Percentiles rank a stretch among this genome's conserved stretches.
These are phyloP conservation scores for Solanum chilense DNA, from an alignment of 257 asterid species.

Conservation along the genomic window DNA sequence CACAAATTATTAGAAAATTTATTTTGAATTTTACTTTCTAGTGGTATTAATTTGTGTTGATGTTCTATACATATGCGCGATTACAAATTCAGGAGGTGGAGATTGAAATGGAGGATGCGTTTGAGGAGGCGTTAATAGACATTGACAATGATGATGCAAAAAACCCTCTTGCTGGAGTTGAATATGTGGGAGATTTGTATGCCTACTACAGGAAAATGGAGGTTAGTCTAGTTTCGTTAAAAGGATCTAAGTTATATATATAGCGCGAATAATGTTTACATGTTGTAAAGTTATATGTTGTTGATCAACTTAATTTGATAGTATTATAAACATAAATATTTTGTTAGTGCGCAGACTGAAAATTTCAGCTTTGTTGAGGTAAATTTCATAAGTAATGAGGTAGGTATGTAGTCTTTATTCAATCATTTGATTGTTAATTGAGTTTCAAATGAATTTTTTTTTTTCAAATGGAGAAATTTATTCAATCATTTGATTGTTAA, in stretches of 20 bases:
- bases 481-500: no score
- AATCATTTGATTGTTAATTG: background rate
- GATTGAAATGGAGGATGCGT: constrained; percentile 82
- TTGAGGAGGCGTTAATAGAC: constrained; percentile 51
- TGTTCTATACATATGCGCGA: background rate
- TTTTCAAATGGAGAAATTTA: background rate
- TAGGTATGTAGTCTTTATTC: background rate
- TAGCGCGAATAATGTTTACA: no score
- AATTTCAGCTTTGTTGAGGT: background rate
- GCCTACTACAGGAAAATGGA: constrained; percentile 64
- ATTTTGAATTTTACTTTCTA: background rate
- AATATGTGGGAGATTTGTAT: constrained; percentile 65
- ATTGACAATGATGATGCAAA: constrained; percentile 56
- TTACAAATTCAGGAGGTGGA: constrained; percentile 40
- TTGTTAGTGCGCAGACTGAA: background rate
- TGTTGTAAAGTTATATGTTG: background rate
- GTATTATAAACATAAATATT: background rate
- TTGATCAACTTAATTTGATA: background rate
- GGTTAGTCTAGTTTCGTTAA: constrained; percentile 15
- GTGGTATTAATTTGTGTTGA: background rate
- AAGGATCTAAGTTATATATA: background rate
- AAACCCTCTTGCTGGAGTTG: constrained; percentile 62
- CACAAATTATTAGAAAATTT: constrained; percentile 21
- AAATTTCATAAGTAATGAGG: background rate
- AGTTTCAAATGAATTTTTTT: background rate